phyloP scores from a whole-genome alignment of 139 green algal species.

The Chlorella sp. region DNA sequence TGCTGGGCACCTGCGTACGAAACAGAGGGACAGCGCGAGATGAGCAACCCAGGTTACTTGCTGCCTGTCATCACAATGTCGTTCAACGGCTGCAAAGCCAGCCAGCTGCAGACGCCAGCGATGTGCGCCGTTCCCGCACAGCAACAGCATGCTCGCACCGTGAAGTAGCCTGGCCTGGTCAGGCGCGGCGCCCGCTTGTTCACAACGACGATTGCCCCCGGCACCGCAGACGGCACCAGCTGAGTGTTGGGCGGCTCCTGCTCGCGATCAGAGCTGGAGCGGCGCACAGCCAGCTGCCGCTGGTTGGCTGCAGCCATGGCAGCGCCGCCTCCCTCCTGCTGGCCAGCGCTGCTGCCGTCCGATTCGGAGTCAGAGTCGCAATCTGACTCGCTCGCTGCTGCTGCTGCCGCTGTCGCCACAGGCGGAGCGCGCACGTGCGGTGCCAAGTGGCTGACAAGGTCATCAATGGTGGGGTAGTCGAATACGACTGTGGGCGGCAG shows the following conservation, averaged over 20 bases:
- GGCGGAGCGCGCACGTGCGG: not conserved
- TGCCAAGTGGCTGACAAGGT: not conserved
- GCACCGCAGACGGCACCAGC: not conserved
- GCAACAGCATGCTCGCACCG: not conserved
- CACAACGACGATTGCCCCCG: not conserved
- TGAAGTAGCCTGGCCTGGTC: conserved; percentile 34
- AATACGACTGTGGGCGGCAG: conserved; percentile 56
- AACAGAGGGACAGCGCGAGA: not conserved
- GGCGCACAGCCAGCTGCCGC: not conserved
- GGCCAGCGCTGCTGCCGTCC: not conserved
- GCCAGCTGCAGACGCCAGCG: too few species aligned
- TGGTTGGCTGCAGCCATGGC: not conserved
- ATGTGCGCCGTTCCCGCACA: not conserved
- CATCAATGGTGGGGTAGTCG: conserved; percentile 52
- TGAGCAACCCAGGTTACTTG: not conserved
- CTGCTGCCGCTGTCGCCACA: not conserved
- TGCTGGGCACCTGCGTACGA: conserved; percentile 9
- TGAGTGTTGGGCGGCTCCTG: not conserved
- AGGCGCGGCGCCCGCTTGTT: conserved; percentile 35
- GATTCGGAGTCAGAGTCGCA: too few species aligned
- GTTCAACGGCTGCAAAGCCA: too few species aligned
- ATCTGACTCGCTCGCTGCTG: not conserved
- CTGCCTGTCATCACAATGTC: too few species aligned
- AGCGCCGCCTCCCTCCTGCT: not conserved
- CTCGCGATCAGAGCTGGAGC: not conserved